Base-by-base conservation (phyloP, 257 asterid genomes). In the Solanum rostratum region DNA sequence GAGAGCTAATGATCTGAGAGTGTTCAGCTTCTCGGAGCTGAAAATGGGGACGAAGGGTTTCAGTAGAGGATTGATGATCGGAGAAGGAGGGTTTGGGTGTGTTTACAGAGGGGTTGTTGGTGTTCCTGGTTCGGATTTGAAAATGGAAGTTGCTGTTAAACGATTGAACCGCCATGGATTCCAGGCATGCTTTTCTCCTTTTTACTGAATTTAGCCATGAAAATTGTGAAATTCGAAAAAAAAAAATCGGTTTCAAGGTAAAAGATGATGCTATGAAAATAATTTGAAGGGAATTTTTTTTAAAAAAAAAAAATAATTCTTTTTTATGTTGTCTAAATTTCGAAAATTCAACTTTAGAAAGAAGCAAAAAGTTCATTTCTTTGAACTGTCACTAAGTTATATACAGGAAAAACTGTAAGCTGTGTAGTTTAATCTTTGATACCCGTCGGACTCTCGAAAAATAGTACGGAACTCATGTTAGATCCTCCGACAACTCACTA, bases 11-110 rank as follows among this genome's bases (percentile, higher is more conserved):
- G 94, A 95, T 91, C 90, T 94, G 62, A 88, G 95, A 1, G 94
- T 92, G 0, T 96, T 96, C 87, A 86, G 89, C 22, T 94, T 92
- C 83, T 69, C 91, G 1, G 98, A 96, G 88, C 92, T 96, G 41
- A 96, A 94, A 88, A 87, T 90, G 12, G 97, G 96, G 5, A 94
- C 99, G 5, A 87, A 92, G 14, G 94, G 97, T 70, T 96, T 96
- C 88, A 91, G 90, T 83, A 90, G 98, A 74, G 78, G 87, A 10
- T 92, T 93, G 69, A 27, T 92, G 91, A 91, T 96, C 73, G 99
- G 99, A 8, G 99, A 96, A 83, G 98, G 98, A 65, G 99, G 99
- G 6, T 96, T 96, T 88, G 99, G 99, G 41, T 90, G 92, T 83
- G 99, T 95, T 12, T 94, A 90, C n/a, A 85, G 88, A 85, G 99